These are phyloP conservation scores for Mortierella hygrophila DNA, from an alignment of 192 early-diverging fungal species.

Conservation along the genomic window DNA sequence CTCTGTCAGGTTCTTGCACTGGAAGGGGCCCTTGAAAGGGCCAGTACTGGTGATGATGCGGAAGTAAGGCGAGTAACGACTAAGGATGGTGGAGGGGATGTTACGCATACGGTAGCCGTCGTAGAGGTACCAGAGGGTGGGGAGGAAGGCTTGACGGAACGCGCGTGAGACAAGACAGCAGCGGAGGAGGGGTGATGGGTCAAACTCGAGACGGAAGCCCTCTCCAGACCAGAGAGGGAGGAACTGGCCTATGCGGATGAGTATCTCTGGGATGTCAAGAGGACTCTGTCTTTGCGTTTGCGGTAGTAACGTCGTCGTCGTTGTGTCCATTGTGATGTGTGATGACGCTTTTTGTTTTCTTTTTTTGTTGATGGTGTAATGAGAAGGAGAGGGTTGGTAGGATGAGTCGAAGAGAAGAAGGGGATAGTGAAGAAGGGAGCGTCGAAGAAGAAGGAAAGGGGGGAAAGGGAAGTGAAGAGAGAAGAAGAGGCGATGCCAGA, in stretches of 20 bases:
- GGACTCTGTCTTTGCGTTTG: neutral
- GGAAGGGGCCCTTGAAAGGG: conserved; percentile 45
- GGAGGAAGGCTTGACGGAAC: conserved; percentile 14
- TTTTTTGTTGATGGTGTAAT: neutral
- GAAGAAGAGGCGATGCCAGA: neutral
- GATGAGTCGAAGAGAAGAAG: neutral
- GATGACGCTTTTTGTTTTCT: neutral
- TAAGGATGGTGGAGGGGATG: conserved; percentile 6
- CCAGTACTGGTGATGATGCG: conserved; percentile 42
- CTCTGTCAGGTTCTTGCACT: conserved; percentile 29
- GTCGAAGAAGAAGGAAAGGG: neutral
- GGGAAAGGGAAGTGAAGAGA: neutral
- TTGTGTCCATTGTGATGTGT: neutral
- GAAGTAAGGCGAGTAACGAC: conserved; percentile 31
- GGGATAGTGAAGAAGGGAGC: neutral
- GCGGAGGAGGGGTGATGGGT: conserved; percentile 21
- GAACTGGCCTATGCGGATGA: conserved; percentile 38
- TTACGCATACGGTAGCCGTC: conserved; percentile 39
- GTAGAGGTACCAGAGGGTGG: conserved; percentile 39
- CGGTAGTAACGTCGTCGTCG: neutral
- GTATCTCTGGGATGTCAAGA: conserved; percentile 34
- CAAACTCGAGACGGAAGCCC: conserved; percentile 26
- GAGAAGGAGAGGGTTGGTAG: neutral
- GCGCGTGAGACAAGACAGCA: conserved; percentile 24
- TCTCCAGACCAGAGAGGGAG: conserved; percentile 42